Evolutionary conservation across 257 asterid species (phyloP).

Genomic region (Solanum arcanum): DNA sequence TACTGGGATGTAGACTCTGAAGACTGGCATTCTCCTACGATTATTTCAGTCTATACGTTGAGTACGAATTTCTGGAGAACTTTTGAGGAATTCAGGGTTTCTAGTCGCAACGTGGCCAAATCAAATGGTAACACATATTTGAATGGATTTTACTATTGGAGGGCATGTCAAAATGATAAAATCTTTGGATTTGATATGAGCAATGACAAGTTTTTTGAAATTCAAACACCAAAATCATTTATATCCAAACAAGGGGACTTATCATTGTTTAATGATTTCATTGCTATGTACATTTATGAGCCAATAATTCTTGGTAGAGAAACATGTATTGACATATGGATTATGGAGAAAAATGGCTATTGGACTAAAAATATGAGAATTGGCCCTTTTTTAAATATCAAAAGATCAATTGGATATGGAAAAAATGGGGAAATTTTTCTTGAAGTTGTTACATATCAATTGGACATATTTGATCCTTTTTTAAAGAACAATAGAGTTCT

Average conservation of each 20-base stretch:
- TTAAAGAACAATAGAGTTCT: background rate
- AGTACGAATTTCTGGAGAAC: constrained; percentile 30
- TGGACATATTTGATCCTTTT: background rate
- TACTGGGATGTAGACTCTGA: constrained; percentile 11
- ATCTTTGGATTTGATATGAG: constrained; percentile 28
- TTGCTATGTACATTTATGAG: constrained; percentile 28
- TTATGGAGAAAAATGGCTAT: constrained; percentile 18
- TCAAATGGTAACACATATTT: constrained; percentile 27
- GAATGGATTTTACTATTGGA: constrained; percentile 42
- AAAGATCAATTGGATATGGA: constrained; percentile 35
- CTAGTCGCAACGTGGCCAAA: constrained; percentile 1
- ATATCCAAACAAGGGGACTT: constrained; percentile 18
- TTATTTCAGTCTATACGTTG: constrained; percentile 23
- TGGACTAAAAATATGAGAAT: constrained; percentile 19
- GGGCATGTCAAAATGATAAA: constrained; percentile 4
- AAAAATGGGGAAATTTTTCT: constrained; percentile 19
- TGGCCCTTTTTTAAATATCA: constrained; percentile 25
- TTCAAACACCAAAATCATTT: constrained; percentile 14
- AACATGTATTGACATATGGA: constrained; percentile 25
- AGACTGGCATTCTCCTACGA: background rate
- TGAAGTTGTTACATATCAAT: constrained; percentile 6
- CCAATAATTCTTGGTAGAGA: background rate
- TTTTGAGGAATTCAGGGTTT: constrained; percentile 18
- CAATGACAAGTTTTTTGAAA: constrained; percentile 17
- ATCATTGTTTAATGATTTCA: constrained; percentile 16